Conservation (phyloP, 768 basidiomycete genomes). For the Ramaria sp. region DNA sequence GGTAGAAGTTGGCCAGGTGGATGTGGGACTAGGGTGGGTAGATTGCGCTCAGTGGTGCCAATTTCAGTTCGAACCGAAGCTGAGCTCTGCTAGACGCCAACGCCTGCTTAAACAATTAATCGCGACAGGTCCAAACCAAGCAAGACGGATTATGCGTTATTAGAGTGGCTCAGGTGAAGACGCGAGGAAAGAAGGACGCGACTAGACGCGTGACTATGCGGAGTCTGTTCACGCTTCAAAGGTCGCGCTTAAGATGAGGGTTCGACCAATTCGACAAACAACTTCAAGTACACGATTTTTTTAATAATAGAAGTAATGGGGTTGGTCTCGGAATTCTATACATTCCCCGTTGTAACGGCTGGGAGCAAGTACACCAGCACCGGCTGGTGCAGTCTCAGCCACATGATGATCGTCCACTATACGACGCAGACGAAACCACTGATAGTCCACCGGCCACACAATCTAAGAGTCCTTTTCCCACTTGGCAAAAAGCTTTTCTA, state of each 20-base stretch:
- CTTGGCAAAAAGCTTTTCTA: conserved; percentile 77
- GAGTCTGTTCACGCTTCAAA: too few relatives aligned
- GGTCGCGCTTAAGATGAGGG: too few relatives aligned
- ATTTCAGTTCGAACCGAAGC: too few relatives aligned
- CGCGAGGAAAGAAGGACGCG: neutral
- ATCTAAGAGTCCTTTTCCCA: conserved; percentile 59
- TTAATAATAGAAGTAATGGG: neutral
- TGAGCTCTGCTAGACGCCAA: too few relatives aligned
- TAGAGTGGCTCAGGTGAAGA: too few relatives aligned
- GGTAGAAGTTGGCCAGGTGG: too few relatives aligned
- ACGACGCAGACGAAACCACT: too few relatives aligned
- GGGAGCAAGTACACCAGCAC: neutral
- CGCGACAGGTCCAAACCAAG: too few relatives aligned
- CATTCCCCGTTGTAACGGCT: neutral
- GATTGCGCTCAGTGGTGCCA: too few relatives aligned
- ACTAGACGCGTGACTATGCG: neutral
- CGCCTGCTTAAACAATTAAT: neutral
- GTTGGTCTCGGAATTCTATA: neutral
- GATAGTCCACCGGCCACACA: neutral
- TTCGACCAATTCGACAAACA: neutral
- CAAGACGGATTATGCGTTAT: too few relatives aligned
- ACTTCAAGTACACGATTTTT: neutral
- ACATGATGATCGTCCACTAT: too few relatives aligned
- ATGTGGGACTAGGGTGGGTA: too few relatives aligned
- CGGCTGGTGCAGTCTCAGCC: neutral